Evolutionary conservation across 495 filamentous ascomycete genomes (phyloP).

Genomic region (Hypoxylon crocopeplum): DNA sequence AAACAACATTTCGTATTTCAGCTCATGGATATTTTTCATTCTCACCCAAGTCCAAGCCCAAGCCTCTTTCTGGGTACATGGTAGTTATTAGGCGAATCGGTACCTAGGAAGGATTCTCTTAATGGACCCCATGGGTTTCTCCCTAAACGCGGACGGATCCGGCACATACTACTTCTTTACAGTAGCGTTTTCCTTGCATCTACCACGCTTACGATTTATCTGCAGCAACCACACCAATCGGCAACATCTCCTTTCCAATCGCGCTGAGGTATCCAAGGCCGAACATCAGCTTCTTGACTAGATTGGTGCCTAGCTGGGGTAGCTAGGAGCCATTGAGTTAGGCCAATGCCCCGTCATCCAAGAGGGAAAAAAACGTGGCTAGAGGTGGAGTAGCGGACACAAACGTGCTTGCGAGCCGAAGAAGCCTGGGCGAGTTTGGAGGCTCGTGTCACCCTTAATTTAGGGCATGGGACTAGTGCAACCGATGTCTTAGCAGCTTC

Average conservation of each 20-base stretch:
- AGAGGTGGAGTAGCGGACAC: slow-evolving; percentile 29
- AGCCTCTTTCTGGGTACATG: no score
- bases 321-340: slow-evolving; percentile 12
- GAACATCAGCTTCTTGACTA: slow-evolving; percentile 7
- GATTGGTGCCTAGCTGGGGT: slow-evolving; percentile 4
- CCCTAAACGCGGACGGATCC: slow-evolving; percentile 13
- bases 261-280: slow-evolving; percentile 12
- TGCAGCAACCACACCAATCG: slow-evolving; percentile 27
- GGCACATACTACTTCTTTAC: neutral
- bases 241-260: slow-evolving; percentile 14
- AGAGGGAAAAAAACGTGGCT: slow-evolving; percentile 32
- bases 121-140: slow-evolving; percentile 1
- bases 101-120: slow-evolving; percentile 2
- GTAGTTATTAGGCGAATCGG: no score
- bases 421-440: slow-evolving; percentile 10
- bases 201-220: slow-evolving; percentile 30
- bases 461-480: slow-evolving; percentile 12
- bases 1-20: neutral
- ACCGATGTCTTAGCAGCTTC: slow-evolving; percentile 7
- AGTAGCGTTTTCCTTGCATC: neutral
- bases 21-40: neutral
- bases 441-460: slow-evolving; percentile 36
- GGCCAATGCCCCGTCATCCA: slow-evolving; percentile 14
- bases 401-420: slow-evolving; percentile 20
- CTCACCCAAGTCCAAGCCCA: no score